Evolutionary conservation across 768 basidiomycete species (phyloP).

Genomic region (Lentinula boryana): DNA sequence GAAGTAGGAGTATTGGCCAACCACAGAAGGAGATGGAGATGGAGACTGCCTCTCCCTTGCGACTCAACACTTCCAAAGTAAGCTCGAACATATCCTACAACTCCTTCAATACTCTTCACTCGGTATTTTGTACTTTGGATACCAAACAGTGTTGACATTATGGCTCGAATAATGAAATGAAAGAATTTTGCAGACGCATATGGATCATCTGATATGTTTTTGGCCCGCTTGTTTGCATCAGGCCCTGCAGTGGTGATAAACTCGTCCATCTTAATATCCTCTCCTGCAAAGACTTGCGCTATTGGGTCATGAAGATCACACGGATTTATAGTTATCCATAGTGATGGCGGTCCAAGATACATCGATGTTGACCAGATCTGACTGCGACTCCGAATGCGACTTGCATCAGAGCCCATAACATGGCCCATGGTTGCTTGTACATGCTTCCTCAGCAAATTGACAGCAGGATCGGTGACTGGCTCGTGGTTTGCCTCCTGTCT

Average conservation of each 20-base stretch:
- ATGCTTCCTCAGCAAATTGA: conserved; percentile 19
- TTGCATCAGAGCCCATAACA: conserved; percentile 29
- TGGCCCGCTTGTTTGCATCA: conserved; percentile 6
- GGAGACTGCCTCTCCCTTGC: conserved; percentile 35
- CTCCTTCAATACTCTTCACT: conserved; percentile 16
- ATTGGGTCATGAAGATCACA: conserved; percentile 35
- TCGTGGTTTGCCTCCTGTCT: conserved; percentile 22
- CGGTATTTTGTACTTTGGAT: neutral
- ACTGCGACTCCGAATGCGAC: conserved; percentile 9
- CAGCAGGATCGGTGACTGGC: conserved; percentile 18
- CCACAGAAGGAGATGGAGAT: conserved; percentile 35
- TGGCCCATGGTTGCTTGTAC: conserved; percentile 16
- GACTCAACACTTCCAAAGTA: conserved; percentile 27
- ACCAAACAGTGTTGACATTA: neutral
- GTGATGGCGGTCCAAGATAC: conserved; percentile 17
- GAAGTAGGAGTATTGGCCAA: conserved; percentile 22
- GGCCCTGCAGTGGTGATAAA: conserved; percentile 24
- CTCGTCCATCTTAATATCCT: conserved; percentile 34
- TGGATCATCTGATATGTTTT: conserved; percentile 30
- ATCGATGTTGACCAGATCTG: conserved; percentile 27
- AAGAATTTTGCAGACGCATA: conserved; percentile 37
- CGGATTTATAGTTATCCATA: conserved; percentile 40
- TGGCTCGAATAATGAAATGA: conserved; percentile 15
- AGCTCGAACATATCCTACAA: conserved; percentile 16
- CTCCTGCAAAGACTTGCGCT: conserved; percentile 35